Percentiles rank a stretch among this genome's conserved stretches.
phyloP scores from a whole-genome alignment of 192 early-diverging fungal species.

The Dimargaris xerosporica region DNA sequence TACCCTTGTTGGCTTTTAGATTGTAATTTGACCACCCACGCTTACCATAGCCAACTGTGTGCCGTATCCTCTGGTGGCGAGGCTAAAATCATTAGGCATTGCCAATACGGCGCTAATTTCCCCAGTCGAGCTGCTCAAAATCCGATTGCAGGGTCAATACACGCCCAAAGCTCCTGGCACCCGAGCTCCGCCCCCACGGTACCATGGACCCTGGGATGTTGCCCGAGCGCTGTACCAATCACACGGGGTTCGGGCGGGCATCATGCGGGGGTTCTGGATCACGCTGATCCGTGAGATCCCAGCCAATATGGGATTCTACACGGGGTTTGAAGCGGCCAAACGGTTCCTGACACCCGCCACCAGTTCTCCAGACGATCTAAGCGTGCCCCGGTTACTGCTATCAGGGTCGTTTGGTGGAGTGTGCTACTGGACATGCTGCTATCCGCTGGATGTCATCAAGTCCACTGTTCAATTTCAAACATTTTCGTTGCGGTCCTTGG shows the following conservation, averaged over 20 bases:
- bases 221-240: constrained; percentile 43
- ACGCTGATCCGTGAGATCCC: constrained; percentile 67
- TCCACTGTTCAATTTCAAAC: constrained; percentile 51
- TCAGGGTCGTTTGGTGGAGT: constrained; percentile 70
- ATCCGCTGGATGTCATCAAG: constrained; percentile 79
- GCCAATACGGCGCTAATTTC: constrained; percentile 74
- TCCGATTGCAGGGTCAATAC: constrained; percentile 84
- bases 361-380: constrained; percentile 31
- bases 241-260: constrained; percentile 53
- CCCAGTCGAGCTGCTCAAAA: constrained; percentile 90
- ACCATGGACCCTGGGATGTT: constrained; percentile 51
- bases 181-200: constrained; percentile 3
- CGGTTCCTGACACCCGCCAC: constrained; percentile 36
- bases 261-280: constrained; percentile 69
- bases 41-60: no score
- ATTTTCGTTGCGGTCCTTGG: constrained; percentile 34
- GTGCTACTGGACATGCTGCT: constrained; percentile 66
- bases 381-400: constrained; percentile 41
- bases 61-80: no score
- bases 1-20: no score
- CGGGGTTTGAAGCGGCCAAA: constrained; percentile 68
- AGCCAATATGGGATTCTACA: constrained; percentile 74
- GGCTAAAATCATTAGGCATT: no score
- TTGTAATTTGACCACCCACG: no score
- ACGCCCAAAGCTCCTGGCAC: constrained; percentile 20